Base-by-base conservation (phyloP, 2,329 filamentous ascomycete species). In the Hypoxylon sp. region DNA sequence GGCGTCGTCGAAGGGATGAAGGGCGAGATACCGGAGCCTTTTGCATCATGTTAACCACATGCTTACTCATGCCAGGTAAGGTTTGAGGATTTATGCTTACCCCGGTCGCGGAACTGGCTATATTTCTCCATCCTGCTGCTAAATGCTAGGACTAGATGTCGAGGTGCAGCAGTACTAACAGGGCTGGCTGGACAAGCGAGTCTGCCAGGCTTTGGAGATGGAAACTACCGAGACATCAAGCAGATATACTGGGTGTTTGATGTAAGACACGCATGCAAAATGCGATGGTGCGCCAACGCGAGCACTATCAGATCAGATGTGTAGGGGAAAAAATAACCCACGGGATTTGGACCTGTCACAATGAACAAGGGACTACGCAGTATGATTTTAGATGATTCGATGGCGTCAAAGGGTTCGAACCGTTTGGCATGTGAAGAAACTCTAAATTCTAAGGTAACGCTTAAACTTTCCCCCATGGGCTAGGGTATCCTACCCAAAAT, bases 21-120 rank as follows among this genome's bases (percentile, higher is more conserved):
- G 63, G 96, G 96, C 71, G 96, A 93, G 79, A 99, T 97, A 75
- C 96, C 95, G 72, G 96, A 97, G 72, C 94, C 95, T 98, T 25
- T 28, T 13, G 49, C 60, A 2, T 28, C 11, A 10, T 49, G 56
- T 55, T 28, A 62, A 63, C 30, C 28, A n/a, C 34, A 57, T 28
- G 28, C 25, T 62, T n/a, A 63, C 38, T 43, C 38, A 11, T 19
- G n/a, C 17, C 6, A 13, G n/a, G 19, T 43, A 9, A 38, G 36
- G 50, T 25, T 56, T 17, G 48, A 32, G 46, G 50, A 21, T 25
- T 63, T 25, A 55, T 50, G 58, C 77, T 71, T 83, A 93, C 94
- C 94, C 89, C 91, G 89, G 81, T 98, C 94, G 75, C 94, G 90
- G 77, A 93, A 98, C 79, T 97, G 93, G 63, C 93, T 95, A 80